Conservation (phyloP, 2,329 filamentous ascomycete species). For the Dactylella cylindrospora region DNA sequence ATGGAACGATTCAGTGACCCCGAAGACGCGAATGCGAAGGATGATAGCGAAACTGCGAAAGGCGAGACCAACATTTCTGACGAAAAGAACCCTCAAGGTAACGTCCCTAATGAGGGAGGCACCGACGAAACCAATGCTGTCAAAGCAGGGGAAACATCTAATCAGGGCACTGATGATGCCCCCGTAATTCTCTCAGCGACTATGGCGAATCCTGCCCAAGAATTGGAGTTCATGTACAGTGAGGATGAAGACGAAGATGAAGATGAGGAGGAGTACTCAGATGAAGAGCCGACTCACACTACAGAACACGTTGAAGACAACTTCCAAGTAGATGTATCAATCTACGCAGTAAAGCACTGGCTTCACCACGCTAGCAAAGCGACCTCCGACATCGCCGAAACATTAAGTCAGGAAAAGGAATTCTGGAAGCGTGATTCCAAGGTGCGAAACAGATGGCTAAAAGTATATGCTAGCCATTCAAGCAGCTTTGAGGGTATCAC, state of each 20-base stretch:
- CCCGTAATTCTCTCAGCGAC: too few relatives aligned
- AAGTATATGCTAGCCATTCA: conserved; percentile 51
- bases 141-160: conserved; percentile 29
- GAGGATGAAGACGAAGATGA: too few relatives aligned
- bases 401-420: conserved; percentile 52
- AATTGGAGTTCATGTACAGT: too few relatives aligned
- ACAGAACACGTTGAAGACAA: conserved; percentile 1
- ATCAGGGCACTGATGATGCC: conserved; percentile 15
- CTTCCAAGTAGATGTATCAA: conserved; percentile 48
- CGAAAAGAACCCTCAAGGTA: not conserved
- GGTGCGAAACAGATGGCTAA: conserved; percentile 53
- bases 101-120: too few relatives aligned
- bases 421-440: conserved; percentile 53
- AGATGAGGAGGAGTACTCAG: conserved; percentile 49
- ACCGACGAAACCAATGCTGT: too few relatives aligned
- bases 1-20: conserved; percentile 50
- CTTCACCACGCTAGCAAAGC: conserved; percentile 54
- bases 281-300: conserved; percentile 40
- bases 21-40: conserved; percentile 4
- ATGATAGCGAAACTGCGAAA: not conserved
- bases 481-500: conserved; percentile 50
- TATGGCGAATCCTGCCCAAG: too few relatives aligned
- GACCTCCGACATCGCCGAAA: conserved; percentile 54
- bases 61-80: too few relatives aligned
- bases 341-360: conserved; percentile 55